Conservation (phyloP, 139 green algal genomes). For the Dunaliella primolecta region DNA sequence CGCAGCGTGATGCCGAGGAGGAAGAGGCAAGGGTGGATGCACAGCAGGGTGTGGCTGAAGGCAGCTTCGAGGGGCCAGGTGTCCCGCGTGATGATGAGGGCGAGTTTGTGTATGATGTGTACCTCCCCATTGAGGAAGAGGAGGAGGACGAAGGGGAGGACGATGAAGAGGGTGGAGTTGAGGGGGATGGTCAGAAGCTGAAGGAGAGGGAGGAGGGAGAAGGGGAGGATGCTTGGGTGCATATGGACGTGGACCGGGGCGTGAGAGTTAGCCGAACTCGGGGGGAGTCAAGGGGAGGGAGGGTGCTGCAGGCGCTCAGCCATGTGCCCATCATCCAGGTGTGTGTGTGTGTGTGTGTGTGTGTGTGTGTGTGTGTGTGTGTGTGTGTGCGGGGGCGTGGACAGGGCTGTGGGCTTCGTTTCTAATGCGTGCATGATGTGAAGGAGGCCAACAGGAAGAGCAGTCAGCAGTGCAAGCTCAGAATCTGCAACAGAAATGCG, state of each 20-base stretch:
- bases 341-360: background rate
- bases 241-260: background rate
- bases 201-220: background rate
- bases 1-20: background rate
- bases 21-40: background rate
- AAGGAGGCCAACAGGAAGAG: too few species aligned
- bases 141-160: background rate
- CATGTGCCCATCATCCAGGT: background rate
- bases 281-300: background rate
- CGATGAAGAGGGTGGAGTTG: background rate
- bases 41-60: background rate
- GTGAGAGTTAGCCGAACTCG: background rate
- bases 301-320: background rate
- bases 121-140: background rate
- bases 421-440: too few species aligned
- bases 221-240: background rate
- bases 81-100: background rate
- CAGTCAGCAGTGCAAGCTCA: too few species aligned
- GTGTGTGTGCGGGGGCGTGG: background rate
- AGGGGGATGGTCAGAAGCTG: background rate
- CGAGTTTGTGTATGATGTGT: constrained; percentile 13
- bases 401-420: too few species aligned
- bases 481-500: too few species aligned
- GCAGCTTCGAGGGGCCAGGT: too few species aligned
- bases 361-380: background rate